Conservation (phyloP, 1,139 yeast species). For the Debaryomycetaceae sp. region DNA sequence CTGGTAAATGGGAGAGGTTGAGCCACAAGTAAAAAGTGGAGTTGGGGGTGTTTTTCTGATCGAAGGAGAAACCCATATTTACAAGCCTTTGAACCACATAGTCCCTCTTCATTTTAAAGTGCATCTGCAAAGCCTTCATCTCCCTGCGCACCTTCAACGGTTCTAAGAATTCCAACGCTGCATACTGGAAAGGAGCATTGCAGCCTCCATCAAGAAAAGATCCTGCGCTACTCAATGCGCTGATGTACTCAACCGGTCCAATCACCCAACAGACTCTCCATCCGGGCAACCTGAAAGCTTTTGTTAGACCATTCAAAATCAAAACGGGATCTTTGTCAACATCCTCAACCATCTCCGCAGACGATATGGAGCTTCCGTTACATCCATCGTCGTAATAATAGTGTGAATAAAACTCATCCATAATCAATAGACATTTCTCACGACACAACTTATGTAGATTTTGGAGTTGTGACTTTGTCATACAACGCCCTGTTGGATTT, state of each 20-base stretch:
- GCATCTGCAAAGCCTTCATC: slow-evolving; percentile 60
- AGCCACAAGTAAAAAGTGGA: slow-evolving; percentile 67
- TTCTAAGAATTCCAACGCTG: slow-evolving; percentile 56
- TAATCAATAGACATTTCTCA: slow-evolving; percentile 54
- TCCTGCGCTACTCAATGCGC: slow-evolving; percentile 59
- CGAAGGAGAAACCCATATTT: slow-evolving; percentile 57
- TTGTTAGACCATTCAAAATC: slow-evolving; percentile 62
- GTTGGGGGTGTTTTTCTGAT: slow-evolving; percentile 47
- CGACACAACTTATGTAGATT: slow-evolving; percentile 57
- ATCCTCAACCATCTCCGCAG: slow-evolving; percentile 55
- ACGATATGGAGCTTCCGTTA: slow-evolving; percentile 53
- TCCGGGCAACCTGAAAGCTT: slow-evolving; percentile 65
- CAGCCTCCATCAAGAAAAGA: slow-evolving; percentile 66
- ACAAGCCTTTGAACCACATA: slow-evolving; percentile 51
- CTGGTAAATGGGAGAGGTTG: slow-evolving; percentile 56
- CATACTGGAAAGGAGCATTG: slow-evolving; percentile 63
- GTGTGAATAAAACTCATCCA: slow-evolving; percentile 68
- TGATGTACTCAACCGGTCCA: slow-evolving; percentile 63
- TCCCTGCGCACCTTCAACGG: slow-evolving; percentile 51
- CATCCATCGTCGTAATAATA: slow-evolving; percentile 61
- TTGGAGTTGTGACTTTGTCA: slow-evolving; percentile 49
- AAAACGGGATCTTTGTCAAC: slow-evolving; percentile 62
- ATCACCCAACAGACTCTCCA: slow-evolving; percentile 70
- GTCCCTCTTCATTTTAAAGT: slow-evolving; percentile 61
- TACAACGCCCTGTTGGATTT: slow-evolving; percentile 63